Conservation (phyloP, 345 rosid species). For the Brassica incana region DNA sequence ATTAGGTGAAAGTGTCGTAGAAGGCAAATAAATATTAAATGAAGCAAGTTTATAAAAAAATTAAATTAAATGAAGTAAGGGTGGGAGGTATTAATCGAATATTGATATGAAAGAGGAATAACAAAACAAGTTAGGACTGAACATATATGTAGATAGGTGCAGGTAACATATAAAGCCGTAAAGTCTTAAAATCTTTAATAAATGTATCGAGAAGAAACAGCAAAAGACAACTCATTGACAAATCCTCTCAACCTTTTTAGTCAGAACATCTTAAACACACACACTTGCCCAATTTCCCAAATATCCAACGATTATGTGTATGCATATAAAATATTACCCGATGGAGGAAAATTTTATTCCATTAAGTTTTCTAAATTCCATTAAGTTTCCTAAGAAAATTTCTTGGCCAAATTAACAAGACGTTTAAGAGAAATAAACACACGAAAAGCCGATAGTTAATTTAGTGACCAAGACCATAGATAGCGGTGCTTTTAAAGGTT, state of each 20-base stretch:
- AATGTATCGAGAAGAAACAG: constrained; percentile 34
- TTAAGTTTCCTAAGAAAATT: background rate
- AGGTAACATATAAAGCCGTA: constrained; percentile 41
- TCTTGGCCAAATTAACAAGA: constrained; percentile 13
- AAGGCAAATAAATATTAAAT: background rate
- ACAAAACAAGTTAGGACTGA: constrained; percentile 37
- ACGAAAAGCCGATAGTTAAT: constrained; percentile 8
- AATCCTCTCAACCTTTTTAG: constrained; percentile 37
- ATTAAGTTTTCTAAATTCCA: background rate
- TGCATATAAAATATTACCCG: background rate
- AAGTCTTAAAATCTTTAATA: constrained; percentile 19
- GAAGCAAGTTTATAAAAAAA: background rate
- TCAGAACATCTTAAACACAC: constrained; percentile 42
- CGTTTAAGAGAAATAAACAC: background rate
- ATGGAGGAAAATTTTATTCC: background rate
- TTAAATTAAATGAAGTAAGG: background rate
- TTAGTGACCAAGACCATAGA: constrained; percentile 21
- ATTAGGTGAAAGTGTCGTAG: background rate
- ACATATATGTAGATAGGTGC: constrained; percentile 37
- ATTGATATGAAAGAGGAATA: constrained; percentile 32
- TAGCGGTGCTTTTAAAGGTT: background rate
- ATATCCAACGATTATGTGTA: background rate
- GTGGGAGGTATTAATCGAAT: background rate
- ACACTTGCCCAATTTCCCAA: constrained; percentile 33
- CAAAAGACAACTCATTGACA: constrained; percentile 45